Evolutionary conservation across 805 yeast species (phyloP).

Genomic region (Isabelozyma heimii): DNA sequence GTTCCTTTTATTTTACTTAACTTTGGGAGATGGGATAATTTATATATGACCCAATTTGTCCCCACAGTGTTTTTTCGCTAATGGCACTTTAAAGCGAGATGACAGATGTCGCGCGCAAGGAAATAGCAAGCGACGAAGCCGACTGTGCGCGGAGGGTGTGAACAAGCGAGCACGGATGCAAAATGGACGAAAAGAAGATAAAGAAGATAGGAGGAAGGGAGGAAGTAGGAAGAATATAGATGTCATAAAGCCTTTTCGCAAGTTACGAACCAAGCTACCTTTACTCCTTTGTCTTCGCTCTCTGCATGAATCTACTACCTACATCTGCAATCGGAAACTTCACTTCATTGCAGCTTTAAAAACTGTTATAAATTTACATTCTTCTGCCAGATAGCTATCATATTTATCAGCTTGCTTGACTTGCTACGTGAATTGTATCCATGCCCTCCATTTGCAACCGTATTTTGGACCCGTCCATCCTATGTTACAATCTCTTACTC

Average conservation of each 20-base stretch:
- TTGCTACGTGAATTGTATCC: too few relatives aligned
- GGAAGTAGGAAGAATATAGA: neutral
- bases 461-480: too few relatives aligned
- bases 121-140: constrained; percentile 1
- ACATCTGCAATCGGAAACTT: too few relatives aligned
- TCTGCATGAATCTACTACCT: too few relatives aligned
- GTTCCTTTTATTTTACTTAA: neutral
- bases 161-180: neutral
- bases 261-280: too few relatives aligned
- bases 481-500: too few relatives aligned
- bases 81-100: constrained; percentile 1
- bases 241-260: neutral
- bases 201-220: neutral
- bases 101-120: neutral
- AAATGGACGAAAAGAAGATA: neutral
- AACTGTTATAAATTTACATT: too few relatives aligned
- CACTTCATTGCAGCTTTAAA: too few relatives aligned
- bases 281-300: too few relatives aligned
- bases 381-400: too few relatives aligned
- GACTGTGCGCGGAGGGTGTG: neutral
- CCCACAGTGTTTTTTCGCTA: neutral
- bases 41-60: neutral
- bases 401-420: too few relatives aligned
- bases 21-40: neutral
- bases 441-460: too few relatives aligned